phyloP scores from a whole-genome alignment of 2,329 filamentous ascomycete genomes.

The Pseudogymnoascus sp. region DNA sequence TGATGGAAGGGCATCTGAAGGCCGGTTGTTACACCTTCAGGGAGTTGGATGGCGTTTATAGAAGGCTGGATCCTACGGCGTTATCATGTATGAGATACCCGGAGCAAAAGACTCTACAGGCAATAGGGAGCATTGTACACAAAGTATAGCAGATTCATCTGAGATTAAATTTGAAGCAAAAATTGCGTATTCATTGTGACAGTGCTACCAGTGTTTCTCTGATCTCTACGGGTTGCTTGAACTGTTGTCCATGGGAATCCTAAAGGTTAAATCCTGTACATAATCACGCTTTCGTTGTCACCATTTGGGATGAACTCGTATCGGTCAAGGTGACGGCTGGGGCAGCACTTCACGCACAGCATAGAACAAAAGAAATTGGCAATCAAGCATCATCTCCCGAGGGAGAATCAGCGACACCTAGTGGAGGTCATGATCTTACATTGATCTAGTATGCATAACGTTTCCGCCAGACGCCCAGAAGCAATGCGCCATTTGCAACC shows the following conservation, averaged over 20 bases:
- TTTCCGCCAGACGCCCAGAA: slow-evolving; percentile 26
- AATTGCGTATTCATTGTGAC: not conserved
- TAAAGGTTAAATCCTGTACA: not conserved
- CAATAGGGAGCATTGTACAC: not conserved
- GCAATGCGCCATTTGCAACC: slow-evolving; percentile 26
- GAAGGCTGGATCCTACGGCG: not conserved
- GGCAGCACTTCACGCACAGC: slow-evolving; percentile 8
- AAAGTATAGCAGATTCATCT: not conserved
- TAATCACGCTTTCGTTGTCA: not conserved
- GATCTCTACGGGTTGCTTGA: not conserved
- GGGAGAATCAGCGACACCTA: slow-evolving; percentile 87
- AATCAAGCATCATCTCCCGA: slow-evolving; percentile 79
- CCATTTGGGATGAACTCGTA: not conserved
- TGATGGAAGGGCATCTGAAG: slow-evolving; percentile 20
- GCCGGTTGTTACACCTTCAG: slow-evolving; percentile 3
- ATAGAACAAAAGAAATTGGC: slow-evolving; percentile 50
- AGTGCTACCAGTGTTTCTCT: not conserved
- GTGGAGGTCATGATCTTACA: slow-evolving; percentile 50
- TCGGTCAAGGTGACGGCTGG: not conserved
- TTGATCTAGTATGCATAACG: slow-evolving; percentile 47
- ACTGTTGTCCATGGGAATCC: not conserved
- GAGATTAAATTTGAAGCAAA: not conserved
- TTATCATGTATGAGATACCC: slow-evolving; percentile 5
- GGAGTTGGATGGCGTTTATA: slow-evolving; percentile 6
- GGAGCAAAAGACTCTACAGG: not conserved